These are phyloP conservation scores for Leucosporidium creatinivorum DNA, from an alignment of 768 basidiomycete genomes.

Conservation along the genomic window DNA sequence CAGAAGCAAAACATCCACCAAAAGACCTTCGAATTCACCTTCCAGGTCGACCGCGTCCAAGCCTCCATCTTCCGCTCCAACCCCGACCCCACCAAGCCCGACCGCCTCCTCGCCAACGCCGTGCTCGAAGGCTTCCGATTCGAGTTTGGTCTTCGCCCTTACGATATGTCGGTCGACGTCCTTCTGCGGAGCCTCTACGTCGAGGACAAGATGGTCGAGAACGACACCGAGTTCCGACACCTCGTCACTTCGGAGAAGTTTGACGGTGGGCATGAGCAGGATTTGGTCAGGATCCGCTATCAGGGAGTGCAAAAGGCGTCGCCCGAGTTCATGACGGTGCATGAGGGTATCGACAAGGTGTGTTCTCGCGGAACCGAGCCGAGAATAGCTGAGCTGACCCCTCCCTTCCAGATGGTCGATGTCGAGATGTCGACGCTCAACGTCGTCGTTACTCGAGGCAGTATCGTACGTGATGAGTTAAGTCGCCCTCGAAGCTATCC, in stretches of 20 bases:
- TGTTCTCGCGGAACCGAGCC: not conserved
- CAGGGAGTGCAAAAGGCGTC: constrained; percentile 70
- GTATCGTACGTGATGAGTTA: constrained; percentile 47
- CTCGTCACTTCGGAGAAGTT: constrained; percentile 37
- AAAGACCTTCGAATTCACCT: constrained; percentile 72
- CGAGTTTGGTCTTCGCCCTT: constrained; percentile 65
- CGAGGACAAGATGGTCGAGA: constrained; percentile 56
- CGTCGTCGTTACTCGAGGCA: constrained; percentile 79
- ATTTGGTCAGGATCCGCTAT: constrained; percentile 74
- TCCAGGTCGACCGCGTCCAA: constrained; percentile 74
- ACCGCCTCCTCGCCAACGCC: constrained; percentile 70
- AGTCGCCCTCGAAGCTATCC: no score
- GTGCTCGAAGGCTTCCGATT: constrained; percentile 70
- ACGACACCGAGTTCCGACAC: constrained; percentile 38
- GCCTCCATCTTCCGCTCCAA: constrained; percentile 69
- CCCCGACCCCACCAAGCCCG: constrained; percentile 49
- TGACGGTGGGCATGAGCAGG: constrained; percentile 38
- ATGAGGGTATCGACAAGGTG: constrained; percentile 75
- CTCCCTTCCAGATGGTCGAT: constrained; percentile 52
- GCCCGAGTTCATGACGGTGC: constrained; percentile 69
- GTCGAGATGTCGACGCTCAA: constrained; percentile 83
- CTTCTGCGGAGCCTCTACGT: constrained; percentile 72
- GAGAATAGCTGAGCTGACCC: not conserved
- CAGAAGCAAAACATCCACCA: constrained; percentile 46
- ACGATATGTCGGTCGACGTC: constrained; percentile 77